Evolutionary conservation across 805 yeast genomes (phyloP).

Genomic region (Zygotorulaspora florentina): DNA sequence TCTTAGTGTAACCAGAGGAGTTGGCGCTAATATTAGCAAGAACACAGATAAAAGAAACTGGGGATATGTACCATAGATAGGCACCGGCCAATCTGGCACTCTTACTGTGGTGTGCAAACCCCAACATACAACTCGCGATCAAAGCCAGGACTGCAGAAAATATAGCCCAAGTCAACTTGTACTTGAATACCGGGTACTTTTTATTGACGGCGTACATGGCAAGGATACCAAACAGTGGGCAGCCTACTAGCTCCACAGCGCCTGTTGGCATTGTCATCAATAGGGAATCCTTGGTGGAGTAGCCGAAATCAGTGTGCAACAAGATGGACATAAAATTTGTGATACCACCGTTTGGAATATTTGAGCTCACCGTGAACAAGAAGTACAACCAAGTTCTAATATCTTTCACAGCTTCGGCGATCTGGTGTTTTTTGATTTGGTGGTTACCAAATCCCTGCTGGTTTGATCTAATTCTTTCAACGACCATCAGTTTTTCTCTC

Average conservation of each 20-base stretch:
- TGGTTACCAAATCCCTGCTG: slow-evolving; percentile 57
- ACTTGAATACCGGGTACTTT: slow-evolving; percentile 13
- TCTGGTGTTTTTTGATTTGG: slow-evolving; percentile 51
- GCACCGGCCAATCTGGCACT: slow-evolving; percentile 41
- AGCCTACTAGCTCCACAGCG: slow-evolving; percentile 42
- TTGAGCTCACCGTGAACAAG: slow-evolving; percentile 38
- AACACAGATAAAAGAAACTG: slow-evolving; percentile 36
- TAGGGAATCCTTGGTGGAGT: slow-evolving; percentile 39
- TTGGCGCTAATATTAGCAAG: slow-evolving; percentile 41
- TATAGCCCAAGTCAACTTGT: slow-evolving; percentile 34
- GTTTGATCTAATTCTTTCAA: slow-evolving; percentile 50
- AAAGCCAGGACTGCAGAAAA: slow-evolving; percentile 31
- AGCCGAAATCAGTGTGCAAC: slow-evolving; percentile 42
- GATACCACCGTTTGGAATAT: slow-evolving; percentile 54
- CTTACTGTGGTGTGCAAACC: slow-evolving; percentile 36
- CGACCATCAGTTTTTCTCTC: slow-evolving; percentile 45
- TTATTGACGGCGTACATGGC: slow-evolving; percentile 22
- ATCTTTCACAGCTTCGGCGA: slow-evolving; percentile 49
- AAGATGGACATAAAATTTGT: slow-evolving; percentile 46
- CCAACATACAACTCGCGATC: slow-evolving; percentile 41
- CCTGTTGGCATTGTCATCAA: slow-evolving; percentile 47
- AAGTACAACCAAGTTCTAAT: slow-evolving; percentile 47
- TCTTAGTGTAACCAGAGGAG: slow-evolving; percentile 73
- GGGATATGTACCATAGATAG: slow-evolving; percentile 36
- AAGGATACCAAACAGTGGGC: slow-evolving; percentile 30